Base-by-base conservation (phyloP, 164 flowering plant species). In the Stephania yunnanensis region DNA sequence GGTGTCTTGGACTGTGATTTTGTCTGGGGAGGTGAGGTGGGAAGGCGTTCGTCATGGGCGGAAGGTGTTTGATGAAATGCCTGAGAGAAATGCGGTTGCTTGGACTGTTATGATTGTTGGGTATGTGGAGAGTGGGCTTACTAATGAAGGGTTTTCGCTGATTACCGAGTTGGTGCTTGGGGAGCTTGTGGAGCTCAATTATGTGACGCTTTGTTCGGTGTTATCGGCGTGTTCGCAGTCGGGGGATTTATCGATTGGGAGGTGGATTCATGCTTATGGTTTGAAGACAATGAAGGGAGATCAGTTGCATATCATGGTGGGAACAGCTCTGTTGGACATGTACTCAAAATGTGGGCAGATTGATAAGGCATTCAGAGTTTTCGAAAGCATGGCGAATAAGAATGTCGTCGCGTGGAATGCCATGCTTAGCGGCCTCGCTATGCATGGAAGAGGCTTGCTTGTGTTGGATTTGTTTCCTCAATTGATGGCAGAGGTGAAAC, bases 341-440 rank as follows among this genome's bases (percentile, higher is more conserved):
- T 91, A 90, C 79, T 83, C 90, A 4, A 89, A 89, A 83, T 91
- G 92, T 82, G 94, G 94, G 7, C 80, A 78, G 68, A 77, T 90
- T 4, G 73, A 80, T 46, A 45, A 15, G 46, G 93, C 93, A 7
- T 31, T 70, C 6, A 68, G 42, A 44, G 85, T 85, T 20, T 92
- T 92, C 42, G 46, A 82, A 61, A 71, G 5, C 50, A 81, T 89
- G 84, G 46, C 64, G 0, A 10, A 12, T 12, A 88, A 86, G 84
- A 89, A 85, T 77, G 89, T 86, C 25, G 87, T 88, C 31, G 48
- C 93, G 0, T 92, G 97, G 97, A 92, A 85, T 78, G 90, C 87
- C 46, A 84, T 90, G 85, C 80, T 89, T 44, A 76, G 78, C 71
- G 94, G 93, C 50, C 72, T 90, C n/a, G 94, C 94, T 0, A 85